Conservation (phyloP, 2,329 filamentous ascomycete species). For the Fusarium virguliforme region DNA sequence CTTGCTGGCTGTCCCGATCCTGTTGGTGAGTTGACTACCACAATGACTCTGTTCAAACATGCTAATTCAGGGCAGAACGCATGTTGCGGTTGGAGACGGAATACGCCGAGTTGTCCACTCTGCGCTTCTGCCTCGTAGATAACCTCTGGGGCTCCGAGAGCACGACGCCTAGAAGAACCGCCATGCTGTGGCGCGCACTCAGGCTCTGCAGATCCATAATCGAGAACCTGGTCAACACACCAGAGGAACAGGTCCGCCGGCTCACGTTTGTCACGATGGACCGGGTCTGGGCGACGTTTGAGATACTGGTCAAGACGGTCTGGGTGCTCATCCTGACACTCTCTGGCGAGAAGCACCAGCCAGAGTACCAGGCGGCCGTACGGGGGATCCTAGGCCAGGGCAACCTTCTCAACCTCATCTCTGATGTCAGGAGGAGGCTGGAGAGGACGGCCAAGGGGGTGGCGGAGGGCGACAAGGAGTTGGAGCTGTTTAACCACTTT, state of each 20-base stretch:
- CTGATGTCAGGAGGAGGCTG: not conserved
- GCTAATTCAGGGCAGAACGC: not conserved
- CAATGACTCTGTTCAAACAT: not conserved
- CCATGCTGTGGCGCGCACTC: slow-evolving; percentile 4
- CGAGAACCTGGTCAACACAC: not conserved
- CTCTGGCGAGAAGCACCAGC: not conserved
- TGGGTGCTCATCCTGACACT: not conserved
- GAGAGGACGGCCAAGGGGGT: not conserved
- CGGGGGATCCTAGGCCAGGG: not conserved
- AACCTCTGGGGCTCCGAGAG: not conserved
- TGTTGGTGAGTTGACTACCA: not conserved
- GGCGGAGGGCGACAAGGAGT: not conserved
- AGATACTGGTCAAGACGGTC: not conserved
- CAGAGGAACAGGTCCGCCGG: not conserved
- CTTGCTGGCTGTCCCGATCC: not conserved
- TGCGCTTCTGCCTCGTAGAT: not conserved
- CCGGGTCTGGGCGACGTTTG: not conserved
- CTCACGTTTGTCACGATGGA: not conserved
- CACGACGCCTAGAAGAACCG: not conserved
- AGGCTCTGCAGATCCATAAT: not conserved
- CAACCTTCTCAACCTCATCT: not conserved
- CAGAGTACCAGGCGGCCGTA: not conserved
- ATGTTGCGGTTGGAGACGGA: not conserved
- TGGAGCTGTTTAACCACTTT: not conserved
- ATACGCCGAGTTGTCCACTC: not conserved